A percentile compares a stretch with the other conserved stretches of the same genome.
phyloP scores from a whole-genome alignment of 208 protist species.

The Leishmania arabica region DNA sequence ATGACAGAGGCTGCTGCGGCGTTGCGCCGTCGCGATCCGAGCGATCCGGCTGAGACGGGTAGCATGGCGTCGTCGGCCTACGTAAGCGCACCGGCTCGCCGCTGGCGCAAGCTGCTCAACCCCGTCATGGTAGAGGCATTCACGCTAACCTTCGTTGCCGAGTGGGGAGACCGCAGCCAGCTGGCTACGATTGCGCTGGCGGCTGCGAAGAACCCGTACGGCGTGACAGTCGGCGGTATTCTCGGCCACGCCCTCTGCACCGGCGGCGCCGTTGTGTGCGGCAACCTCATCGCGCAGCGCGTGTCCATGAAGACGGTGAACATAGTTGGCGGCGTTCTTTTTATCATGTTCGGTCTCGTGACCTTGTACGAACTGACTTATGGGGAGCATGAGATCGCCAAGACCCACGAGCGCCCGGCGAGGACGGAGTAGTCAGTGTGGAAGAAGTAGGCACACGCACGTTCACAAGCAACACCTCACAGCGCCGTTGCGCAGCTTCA shows the following conservation, averaged over 20 bases:
- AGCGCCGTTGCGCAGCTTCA: neutral
- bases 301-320: constrained; percentile 85
- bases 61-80: constrained; percentile 43
- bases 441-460: neutral
- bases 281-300: constrained; percentile 77
- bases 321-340: constrained; percentile 77
- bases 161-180: constrained; percentile 98
- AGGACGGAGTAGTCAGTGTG: neutral
- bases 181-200: constrained; percentile 95
- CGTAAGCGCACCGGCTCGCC: constrained; percentile 40
- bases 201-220: constrained; percentile 91
- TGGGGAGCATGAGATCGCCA: constrained; percentile 34
- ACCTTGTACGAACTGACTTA: constrained; percentile 67
- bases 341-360: constrained; percentile 73
- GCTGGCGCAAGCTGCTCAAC: constrained; percentile 58
- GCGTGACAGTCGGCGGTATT: constrained; percentile 93
- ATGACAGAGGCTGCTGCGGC: constrained; percentile 85
- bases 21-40: constrained; percentile 73
- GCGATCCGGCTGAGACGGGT: constrained; percentile 66
- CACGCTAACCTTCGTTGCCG: constrained; percentile 96
- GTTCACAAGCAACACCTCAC: neutral
- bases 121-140: constrained; percentile 93
- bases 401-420: constrained; percentile 15
- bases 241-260: constrained; percentile 96
- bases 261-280: constrained; percentile 91